These are phyloP conservation scores for Stagonosporopsis cucurbitacearum DNA, from an alignment of 2,329 filamentous ascomycete genomes.

Conservation along the genomic window DNA sequence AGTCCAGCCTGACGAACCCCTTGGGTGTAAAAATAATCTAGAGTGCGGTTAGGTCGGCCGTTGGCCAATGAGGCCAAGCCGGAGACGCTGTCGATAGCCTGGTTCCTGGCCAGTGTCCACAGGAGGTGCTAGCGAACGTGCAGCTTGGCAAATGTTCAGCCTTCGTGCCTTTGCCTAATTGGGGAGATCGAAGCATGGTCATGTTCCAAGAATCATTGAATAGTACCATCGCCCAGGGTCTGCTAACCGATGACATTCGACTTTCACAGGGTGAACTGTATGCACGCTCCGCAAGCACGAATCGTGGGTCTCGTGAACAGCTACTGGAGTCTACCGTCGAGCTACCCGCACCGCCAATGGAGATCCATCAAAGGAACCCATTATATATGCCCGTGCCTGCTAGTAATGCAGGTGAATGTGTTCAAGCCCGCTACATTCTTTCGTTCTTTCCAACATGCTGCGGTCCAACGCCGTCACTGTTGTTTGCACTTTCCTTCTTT, in stretches of 20 bases:
- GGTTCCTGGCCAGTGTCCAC: background rate
- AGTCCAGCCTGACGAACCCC: background rate
- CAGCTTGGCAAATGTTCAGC: constrained; percentile 2
- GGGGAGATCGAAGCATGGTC: background rate
- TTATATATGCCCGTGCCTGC: constrained; percentile 4
- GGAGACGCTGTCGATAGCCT: constrained; percentile 8
- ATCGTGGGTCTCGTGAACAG: constrained; percentile 3
- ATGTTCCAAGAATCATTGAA: background rate
- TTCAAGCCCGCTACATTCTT: background rate
- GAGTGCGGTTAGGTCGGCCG: background rate
- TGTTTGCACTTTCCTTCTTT: constrained; percentile 25
- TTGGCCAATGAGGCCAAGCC: constrained; percentile 5
- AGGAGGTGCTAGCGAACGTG: constrained; percentile 1
- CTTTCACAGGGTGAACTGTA: background rate
- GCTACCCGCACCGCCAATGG: background rate
- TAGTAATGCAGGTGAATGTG: background rate
- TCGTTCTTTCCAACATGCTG: constrained; percentile 20
- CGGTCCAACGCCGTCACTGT: constrained; percentile 19
- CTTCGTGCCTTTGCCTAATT: background rate
- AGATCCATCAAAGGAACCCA: background rate
- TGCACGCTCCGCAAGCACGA: constrained; percentile 2
- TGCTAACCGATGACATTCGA: background rate
- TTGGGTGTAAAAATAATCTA: constrained; percentile 1
- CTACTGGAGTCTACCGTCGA: background rate
- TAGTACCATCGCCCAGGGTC: background rate